Evolutionary conservation across 225 moss, liverwort and hornwort genomes (phyloP), one percentile per base, ranked within the genome.

Genomic region (Takakia lepidozioides): DNA sequence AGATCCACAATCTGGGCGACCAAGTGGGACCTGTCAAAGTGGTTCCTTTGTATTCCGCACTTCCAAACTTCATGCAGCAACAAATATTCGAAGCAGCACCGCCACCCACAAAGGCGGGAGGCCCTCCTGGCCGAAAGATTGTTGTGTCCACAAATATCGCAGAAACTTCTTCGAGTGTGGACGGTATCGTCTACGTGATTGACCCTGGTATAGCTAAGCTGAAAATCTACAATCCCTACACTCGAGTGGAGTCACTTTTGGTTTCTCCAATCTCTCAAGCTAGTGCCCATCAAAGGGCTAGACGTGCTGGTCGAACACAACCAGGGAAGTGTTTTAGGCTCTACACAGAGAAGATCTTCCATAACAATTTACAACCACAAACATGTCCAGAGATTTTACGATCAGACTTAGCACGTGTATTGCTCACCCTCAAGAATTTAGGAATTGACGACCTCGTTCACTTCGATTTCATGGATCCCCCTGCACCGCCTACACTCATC

Each of bases 401-500:
- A 32, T 78, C 78, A 19, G 72, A 78, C 25, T 46, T 78, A 25
- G 78, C 78, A 2, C 68, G 68, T 49, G 78, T 78, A 10, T 72
- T 78, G 43, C 58, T 78, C 10, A 78, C 78, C 1, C 46, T 78
- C 61, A 78, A 78, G 56, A 78, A 72, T 46, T 19, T 78, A 39
- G 78, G 78, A 19, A 78, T 78, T 18, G 78, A 78, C 51, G 78
- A 78, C 52, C 78, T 73, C 50, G 78, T 72, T 8, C 78, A 78
- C 58, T 78, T 78, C 9, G 78, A 78, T 46, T 78, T 78, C 25
- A 78, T 78, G 78, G 78, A 78, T 29, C 78, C 72, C 3, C 78
- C 78, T 8, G 78, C 78, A 2, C 78, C 78, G 3, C 72, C 72
- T 45, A 78, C 78, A 19, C 41, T 78, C 29, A 78, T 78, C 72